Base-by-base conservation (phyloP, 495 filamentous ascomycete species). In the Hypoxylon rickii region DNA sequence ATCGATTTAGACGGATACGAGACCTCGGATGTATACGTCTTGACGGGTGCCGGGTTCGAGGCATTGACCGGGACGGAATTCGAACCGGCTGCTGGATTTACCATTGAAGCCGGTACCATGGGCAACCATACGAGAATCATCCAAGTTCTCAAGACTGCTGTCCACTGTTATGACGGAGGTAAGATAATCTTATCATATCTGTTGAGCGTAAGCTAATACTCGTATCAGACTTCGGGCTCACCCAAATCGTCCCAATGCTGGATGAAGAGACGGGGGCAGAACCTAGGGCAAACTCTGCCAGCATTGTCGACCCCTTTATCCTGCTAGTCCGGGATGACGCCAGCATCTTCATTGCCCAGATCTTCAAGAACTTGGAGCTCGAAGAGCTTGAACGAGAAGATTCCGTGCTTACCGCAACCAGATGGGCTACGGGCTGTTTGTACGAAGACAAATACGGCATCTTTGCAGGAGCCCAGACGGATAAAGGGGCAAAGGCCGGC, bases 141-240 rank as follows among this genome's bases (percentile, higher is more conserved):
- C 11, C 94, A 97, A 65, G 84, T 96, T 12, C 75, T 95, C 29
- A 86, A 83, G 54, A 88, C 83, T 21, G 92, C 97, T 60, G 83
- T 98, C 11, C 79, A 92, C 38, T 89, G 84, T 49, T 97, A 95
- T 64, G 92, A 97, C 67, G 85, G 83, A 68, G 86, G 90, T 95
- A 75, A 80, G 85, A 75, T 29, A 16, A 16, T 16, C 24, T 41
- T 55, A 3, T 64, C 64, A 64, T 64, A 71, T 54, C 53, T 64
- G 64, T 73, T 52, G 58, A 63, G 63, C 21, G 41, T 36, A 33
- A 60, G 36, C 67, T 71, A 62, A 71, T 40, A 61, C 39, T 12
- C 16, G 19, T 16, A 51, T n/a, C 62, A 92, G 90, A 96, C 66
- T 76, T 97, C 39, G 86, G 86, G 7, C 78, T 99, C 29, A 80